Base-by-base conservation (phyloP, 148 eudicot species). In the Vaccinium myrtillus region DNA sequence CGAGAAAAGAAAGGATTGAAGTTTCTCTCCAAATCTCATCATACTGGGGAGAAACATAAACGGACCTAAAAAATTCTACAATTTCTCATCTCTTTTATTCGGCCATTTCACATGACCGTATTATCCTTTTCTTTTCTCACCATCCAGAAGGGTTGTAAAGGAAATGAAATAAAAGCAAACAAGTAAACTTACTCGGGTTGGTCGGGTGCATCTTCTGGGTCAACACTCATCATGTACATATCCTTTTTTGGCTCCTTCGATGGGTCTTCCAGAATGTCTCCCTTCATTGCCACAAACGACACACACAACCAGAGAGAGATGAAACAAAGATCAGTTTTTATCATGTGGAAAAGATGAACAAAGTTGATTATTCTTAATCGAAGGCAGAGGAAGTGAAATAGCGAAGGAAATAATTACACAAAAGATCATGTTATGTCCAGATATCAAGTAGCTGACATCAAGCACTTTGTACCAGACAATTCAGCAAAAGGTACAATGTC, bases 191-290 rank as follows among this genome's bases (percentile, higher is more conserved):
- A 96, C 99, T 96, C 94, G 0, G 99, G 95, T 84, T 93, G 82
- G 84, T 92, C 79, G 1, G 99, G 99, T 30, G 98, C 99, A 83
- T 92, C 97, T 92, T 92, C 93, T 30, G 99, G 99, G 89, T 92
- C 94, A 61, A 90, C 92, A n/a, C 86, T 82, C 98, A 96, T 92
- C 99, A 96, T 94, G 87, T 88, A 96, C 99, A 94, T 96, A 83
- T 96, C 99, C 92, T 96, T 94, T 85, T 89, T 89, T 11, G 98
- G 99, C 88, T 94, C 99, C 78, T 91, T 93, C 21, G 93, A 93
- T 49, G 99, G 98, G 84, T 96, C 98, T 88, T 96, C 99, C 87
- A 96, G 86, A 83, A 94, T 93, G 86, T 96, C 99, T 56, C 99
- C 99, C 99, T 96, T 88, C 83, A 77, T 25, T 12, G 56, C 36